Conservation (phyloP, 1,284 basidiomycete genomes). For the Pterulicium gracile region DNA sequence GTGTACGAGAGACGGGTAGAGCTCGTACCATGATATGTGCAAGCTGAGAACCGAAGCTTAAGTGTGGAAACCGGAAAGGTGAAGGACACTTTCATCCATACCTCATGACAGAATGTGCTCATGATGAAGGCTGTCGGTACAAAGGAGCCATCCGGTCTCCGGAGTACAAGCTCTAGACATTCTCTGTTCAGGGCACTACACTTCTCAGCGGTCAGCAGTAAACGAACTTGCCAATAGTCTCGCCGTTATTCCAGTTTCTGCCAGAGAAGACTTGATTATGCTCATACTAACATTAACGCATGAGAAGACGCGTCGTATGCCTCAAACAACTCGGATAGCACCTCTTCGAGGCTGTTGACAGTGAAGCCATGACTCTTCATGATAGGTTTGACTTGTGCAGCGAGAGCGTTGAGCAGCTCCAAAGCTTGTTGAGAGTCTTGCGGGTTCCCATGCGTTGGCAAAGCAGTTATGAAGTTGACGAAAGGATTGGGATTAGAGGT, state of each 20-base stretch:
- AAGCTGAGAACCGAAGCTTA: too few relatives aligned
- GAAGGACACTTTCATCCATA: conserved; percentile 22
- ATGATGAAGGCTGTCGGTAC: conserved; percentile 57
- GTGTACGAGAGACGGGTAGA: too few relatives aligned
- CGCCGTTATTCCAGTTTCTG: conserved; percentile 73
- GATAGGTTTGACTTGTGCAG: conserved; percentile 69
- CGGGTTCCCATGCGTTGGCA: conserved; percentile 28
- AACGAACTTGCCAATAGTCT: conserved; percentile 51
- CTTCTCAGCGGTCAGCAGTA: too few relatives aligned
- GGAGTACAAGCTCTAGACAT: conserved; percentile 56
- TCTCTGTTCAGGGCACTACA: too few relatives aligned
- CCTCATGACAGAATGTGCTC: conserved; percentile 76
- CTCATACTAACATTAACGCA: conserved; percentile 42
- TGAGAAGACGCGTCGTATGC: conserved; percentile 4
- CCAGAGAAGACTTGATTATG: conserved; percentile 68
- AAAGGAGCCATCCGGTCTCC: conserved; percentile 47
- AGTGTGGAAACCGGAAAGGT: too few relatives aligned
- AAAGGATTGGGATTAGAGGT: conserved; percentile 64
- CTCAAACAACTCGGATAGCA: conserved; percentile 16
- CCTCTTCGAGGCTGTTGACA: conserved; percentile 75
- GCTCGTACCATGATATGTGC: conserved; percentile 62
- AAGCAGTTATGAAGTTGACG: conserved; percentile 62
- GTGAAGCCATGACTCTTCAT: conserved; percentile 70
- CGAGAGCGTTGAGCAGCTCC: conserved; percentile 62
- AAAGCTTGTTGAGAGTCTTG: conserved; percentile 44